Conservation (phyloP, 495 filamentous ascomycete genomes). For the Oidiodendron maius region DNA sequence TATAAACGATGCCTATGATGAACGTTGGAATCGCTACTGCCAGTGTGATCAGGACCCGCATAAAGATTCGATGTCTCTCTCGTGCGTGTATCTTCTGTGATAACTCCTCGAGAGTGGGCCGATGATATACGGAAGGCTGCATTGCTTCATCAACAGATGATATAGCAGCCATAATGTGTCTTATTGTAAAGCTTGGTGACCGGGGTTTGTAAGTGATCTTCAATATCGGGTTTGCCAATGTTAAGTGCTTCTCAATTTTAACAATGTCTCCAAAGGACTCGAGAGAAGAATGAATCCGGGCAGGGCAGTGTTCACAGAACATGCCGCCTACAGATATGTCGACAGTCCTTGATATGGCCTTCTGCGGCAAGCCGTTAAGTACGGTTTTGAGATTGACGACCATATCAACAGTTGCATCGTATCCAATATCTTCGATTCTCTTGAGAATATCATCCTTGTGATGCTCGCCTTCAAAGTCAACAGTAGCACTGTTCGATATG, state of each 20-base stretch:
- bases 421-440: slow-evolving; percentile 74
- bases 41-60: slow-evolving; percentile 63
- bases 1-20: slow-evolving; percentile 83
- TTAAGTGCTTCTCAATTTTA: slow-evolving; percentile 40
- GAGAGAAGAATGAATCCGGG: slow-evolving; percentile 44
- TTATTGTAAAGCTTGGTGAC: slow-evolving; percentile 65
- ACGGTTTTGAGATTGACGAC: slow-evolving; percentile 19
- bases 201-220: slow-evolving; percentile 63
- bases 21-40: slow-evolving; percentile 80
- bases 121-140: slow-evolving; percentile 64
- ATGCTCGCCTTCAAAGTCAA: slow-evolving; percentile 53
- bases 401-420: slow-evolving; percentile 57
- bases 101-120: slow-evolving; percentile 77
- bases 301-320: slow-evolving; percentile 80
- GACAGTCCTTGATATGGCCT: slow-evolving; percentile 44
- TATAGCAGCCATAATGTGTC: slow-evolving; percentile 65
- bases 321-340: slow-evolving; percentile 71
- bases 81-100: slow-evolving; percentile 61
- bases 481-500: slow-evolving; percentile 63
- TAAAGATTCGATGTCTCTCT: slow-evolving; percentile 54
- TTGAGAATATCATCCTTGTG: slow-evolving; percentile 50
- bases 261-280: slow-evolving; percentile 17
- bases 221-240: slow-evolving; percentile 55
- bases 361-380: background rate
- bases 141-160: slow-evolving; percentile 59